A percentile compares a stretch with the other conserved stretches of the same genome.
These are phyloP conservation scores for Lentinula lateritia DNA, from an alignment of 768 basidiomycete species.

Conservation along the genomic window DNA sequence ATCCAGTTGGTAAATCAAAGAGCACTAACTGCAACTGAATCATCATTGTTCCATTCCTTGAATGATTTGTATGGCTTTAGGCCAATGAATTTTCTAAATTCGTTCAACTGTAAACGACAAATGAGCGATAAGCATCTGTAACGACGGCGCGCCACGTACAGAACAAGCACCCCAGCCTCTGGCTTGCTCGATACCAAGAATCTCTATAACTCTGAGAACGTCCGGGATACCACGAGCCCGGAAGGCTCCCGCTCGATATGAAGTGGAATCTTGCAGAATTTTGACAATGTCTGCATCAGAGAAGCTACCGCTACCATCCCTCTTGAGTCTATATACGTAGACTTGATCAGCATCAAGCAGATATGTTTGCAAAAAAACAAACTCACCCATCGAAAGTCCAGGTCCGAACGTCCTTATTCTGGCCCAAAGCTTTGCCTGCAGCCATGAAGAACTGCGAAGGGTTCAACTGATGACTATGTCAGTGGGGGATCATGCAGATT, in stretches of 20 bases:
- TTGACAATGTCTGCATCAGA: conserved; percentile 45
- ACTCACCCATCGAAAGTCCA: conserved; percentile 46
- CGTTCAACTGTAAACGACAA: conserved; percentile 35
- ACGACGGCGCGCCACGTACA: not conserved
- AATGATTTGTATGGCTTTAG: conserved; percentile 42
- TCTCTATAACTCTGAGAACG: conserved; percentile 46
- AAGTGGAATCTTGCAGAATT: conserved; percentile 41
- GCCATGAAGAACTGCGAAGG: not conserved
- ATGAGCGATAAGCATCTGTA: not conserved
- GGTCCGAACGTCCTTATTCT: conserved; percentile 17
- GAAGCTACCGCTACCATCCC: conserved; percentile 33
- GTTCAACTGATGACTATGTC: not conserved
- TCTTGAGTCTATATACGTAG: not conserved
- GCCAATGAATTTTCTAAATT: conserved; percentile 47
- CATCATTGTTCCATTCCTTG: conserved; percentile 50
- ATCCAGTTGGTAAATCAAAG: not conserved
- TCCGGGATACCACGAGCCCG: conserved; percentile 42
- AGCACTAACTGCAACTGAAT: conserved; percentile 33
- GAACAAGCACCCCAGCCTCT: conserved; percentile 52
- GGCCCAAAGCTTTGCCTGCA: not conserved
- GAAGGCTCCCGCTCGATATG: conserved; percentile 39
- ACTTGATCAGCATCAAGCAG: conserved; percentile 7
- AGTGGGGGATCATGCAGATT: too few species aligned
- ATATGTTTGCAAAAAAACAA: not conserved
- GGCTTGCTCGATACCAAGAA: conserved; percentile 50